A percentile compares a stretch with the other conserved stretches of the same genome.
phyloP scores from a whole-genome alignment of 352 stramenopile genomes.

The Phytophthora pisi region DNA sequence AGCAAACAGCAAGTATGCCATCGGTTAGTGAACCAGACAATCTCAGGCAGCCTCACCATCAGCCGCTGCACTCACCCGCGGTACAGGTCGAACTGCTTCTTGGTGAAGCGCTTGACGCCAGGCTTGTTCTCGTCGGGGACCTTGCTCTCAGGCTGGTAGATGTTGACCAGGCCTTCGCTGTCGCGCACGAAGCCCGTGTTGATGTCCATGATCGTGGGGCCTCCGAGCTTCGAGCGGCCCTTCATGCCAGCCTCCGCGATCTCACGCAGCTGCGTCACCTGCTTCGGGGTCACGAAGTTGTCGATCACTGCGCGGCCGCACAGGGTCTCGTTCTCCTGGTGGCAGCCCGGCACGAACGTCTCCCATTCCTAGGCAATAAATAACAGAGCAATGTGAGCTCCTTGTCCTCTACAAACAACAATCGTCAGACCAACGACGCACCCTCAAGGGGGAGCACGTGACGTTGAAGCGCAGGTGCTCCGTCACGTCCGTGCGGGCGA shows the following conservation, averaged over 20 bases:
- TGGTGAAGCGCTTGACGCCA: conserved; percentile 67
- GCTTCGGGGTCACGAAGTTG: conserved; percentile 70
- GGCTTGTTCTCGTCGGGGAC: conserved; percentile 42
- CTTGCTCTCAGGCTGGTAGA: conserved; percentile 72
- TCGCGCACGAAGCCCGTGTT: conserved; percentile 91
- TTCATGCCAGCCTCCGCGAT: conserved; percentile 89
- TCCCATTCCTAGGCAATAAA: conserved; percentile 34
- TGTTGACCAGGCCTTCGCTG: conserved; percentile 87
- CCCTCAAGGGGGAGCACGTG: conserved; percentile 51
- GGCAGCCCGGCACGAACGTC: conserved; percentile 67
- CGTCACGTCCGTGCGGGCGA: conserved; percentile 41
- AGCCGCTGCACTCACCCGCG: conserved; percentile 39
- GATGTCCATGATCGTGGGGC: conserved; percentile 93
- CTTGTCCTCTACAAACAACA: too few species aligned
- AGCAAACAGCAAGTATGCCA: conserved; percentile 3
- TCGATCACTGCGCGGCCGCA: conserved; percentile 79
- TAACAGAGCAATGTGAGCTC: background rate
- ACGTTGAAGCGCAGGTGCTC: conserved; percentile 65
- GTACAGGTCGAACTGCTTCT: conserved; percentile 87
- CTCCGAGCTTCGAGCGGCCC: conserved; percentile 68
- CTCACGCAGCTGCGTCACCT: conserved; percentile 70
- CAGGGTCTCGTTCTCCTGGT: conserved; percentile 54
- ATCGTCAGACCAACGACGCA: conserved; percentile 16
- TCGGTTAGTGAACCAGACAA: background rate
- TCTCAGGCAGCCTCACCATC: background rate